Evolutionary conservation across 1,139 yeast genomes (phyloP).

Genomic region (Taiozyma sp.): DNA sequence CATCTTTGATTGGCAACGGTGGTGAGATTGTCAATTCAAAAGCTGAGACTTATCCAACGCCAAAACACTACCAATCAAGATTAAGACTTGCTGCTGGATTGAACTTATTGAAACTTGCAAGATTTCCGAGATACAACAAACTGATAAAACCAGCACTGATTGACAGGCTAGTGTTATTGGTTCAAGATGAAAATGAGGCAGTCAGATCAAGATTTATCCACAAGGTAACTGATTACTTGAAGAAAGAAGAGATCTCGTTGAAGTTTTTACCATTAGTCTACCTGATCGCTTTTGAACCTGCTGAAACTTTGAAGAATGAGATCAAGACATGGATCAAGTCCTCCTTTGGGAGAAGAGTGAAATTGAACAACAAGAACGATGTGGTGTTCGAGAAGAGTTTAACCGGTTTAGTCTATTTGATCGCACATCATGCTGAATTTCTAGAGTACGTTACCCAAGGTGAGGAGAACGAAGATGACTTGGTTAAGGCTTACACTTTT

Average conservation of each 20-base stretch:
- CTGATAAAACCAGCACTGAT: conserved; percentile 48
- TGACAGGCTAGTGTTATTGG: conserved; percentile 47
- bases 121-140: conserved; percentile 44
- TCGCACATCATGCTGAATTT: conserved; percentile 74
- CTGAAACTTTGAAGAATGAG: conserved; percentile 39
- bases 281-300: conserved; percentile 75
- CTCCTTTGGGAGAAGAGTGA: conserved; percentile 36
- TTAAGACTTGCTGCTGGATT: conserved; percentile 68
- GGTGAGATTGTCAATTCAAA: conserved; percentile 69
- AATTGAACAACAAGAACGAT: conserved; percentile 27
- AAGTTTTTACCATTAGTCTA: conserved; percentile 63
- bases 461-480: conserved; percentile 18
- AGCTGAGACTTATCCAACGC: conserved; percentile 52
- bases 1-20: conserved; percentile 64
- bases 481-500: conserved; percentile 41
- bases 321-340: conserved; percentile 73
- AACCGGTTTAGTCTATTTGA: conserved; percentile 60
- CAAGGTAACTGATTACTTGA: conserved; percentile 47
- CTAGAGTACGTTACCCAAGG: conserved; percentile 34
- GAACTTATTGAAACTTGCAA: conserved; percentile 59
- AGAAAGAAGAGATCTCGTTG: conserved; percentile 51
- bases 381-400: conserved; percentile 57
- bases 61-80: conserved; percentile 51
- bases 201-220: conserved; percentile 52
- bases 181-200: conserved; percentile 59